phyloP scores from a whole-genome alignment of 2,329 filamentous ascomycete species.

The Cyphellophora attinorum region DNA sequence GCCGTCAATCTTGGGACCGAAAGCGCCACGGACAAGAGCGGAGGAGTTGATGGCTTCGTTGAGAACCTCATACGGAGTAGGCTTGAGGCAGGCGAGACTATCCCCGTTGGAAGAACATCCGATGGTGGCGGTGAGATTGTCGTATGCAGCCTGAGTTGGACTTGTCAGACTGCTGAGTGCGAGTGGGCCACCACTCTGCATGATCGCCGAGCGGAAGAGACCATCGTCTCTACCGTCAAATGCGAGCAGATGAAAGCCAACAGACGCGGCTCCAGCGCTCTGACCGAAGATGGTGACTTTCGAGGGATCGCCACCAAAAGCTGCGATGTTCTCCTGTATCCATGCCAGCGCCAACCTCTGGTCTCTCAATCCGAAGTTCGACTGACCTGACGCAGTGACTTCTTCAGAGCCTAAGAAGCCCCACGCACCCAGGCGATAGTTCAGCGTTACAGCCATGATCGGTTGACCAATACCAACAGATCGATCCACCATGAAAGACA shows the following conservation, averaged over 20 bases:
- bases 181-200: conserved; percentile 24
- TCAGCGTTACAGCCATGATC: conserved; percentile 24
- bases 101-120: conserved; percentile 50
- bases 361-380: conserved; percentile 49
- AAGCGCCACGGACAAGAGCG: conserved; percentile 4
- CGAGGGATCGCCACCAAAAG: conserved; percentile 25
- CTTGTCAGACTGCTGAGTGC: conserved; percentile 23
- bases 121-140: conserved; percentile 49
- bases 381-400: conserved; percentile 20
- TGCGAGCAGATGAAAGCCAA: conserved; percentile 16
- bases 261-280: conserved; percentile 22
- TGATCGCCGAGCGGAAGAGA: conserved; percentile 19
- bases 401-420: conserved; percentile 29
- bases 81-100: conserved; percentile 58
- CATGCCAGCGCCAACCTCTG: conserved; percentile 29
- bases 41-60: conserved; percentile 40
- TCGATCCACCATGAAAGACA: conserved; percentile 18
- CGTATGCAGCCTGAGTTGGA: conserved; percentile 48
- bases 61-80: conserved; percentile 48
- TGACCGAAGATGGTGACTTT: conserved; percentile 31
- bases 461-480: conserved; percentile 22
- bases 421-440: conserved; percentile 28
- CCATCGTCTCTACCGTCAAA: conserved; percentile 18
- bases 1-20: conserved; percentile 31
- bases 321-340: conserved; percentile 28